phyloP scores from a whole-genome alignment of 176 grass and related monocot genomes.

The Oropetium thomaeum region DNA sequence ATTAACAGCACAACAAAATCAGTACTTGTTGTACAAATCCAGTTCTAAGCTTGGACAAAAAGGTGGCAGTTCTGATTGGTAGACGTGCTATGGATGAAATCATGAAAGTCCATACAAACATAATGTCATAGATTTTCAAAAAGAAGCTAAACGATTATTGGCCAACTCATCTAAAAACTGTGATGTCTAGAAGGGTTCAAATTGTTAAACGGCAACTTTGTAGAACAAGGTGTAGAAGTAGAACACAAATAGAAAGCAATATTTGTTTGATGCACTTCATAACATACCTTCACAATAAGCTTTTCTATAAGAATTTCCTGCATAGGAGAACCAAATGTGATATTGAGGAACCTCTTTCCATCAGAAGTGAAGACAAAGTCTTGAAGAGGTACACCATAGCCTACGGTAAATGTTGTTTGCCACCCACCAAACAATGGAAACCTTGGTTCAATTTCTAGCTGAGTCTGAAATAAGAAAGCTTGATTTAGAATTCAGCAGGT shows the following conservation, averaged over 20 bases:
- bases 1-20: not conserved
- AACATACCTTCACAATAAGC: slow-evolving; percentile 66
- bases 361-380: slow-evolving; percentile 84
- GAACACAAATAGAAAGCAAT: not conserved
- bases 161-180: no score
- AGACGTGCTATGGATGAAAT: no score
- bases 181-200: no score
- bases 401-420: slow-evolving; percentile 95
- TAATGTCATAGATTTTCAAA: no score
- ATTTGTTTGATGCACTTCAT: not conserved
- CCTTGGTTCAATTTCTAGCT: slow-evolving; percentile 90
- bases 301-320: slow-evolving; percentile 87
- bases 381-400: slow-evolving; percentile 87
- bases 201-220: not conserved
- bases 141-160: no score
- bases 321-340: slow-evolving; percentile 91
- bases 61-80: no score
- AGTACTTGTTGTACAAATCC: not conserved
- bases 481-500: not conserved
- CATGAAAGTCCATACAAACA: no score
- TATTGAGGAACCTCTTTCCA: slow-evolving; percentile 84
- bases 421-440: slow-evolving; percentile 99
- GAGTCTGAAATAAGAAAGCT: slow-evolving; percentile 63
- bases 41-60: no score
- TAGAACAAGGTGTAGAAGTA: not conserved